These are phyloP conservation scores for Onygena corvina DNA, from an alignment of 2,329 filamentous ascomycete species.

Conservation along the genomic window DNA sequence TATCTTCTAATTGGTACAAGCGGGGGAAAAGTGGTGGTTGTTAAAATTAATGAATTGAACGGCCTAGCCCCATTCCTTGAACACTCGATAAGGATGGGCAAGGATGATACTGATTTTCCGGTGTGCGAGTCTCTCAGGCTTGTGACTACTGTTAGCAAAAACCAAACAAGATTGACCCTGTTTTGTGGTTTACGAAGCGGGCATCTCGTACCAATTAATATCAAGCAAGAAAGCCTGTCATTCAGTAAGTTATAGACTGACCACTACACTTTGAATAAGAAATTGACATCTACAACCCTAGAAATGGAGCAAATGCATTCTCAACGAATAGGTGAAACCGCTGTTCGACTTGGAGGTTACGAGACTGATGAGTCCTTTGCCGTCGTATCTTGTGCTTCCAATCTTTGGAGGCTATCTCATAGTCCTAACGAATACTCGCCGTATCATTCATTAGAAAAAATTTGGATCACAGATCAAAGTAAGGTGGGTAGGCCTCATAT, in stretches of 20 bases:
- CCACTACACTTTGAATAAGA: too few relatives aligned
- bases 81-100: conserved; percentile 15
- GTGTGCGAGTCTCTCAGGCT: conserved; percentile 27
- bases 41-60: conserved; percentile 20
- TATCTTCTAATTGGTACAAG: conserved; percentile 33
- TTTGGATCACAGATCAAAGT: conserved; percentile 35
- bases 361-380: conserved; percentile 20
- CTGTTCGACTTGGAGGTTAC: conserved; percentile 25
- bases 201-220: conserved; percentile 25
- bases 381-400: conserved; percentile 28
- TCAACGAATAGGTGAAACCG: conserved; percentile 28
- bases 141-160: conserved; percentile 17
- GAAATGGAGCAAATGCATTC: conserved; percentile 24
- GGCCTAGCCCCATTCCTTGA: conserved; percentile 17
- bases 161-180: conserved; percentile 19
- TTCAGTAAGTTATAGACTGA: too few relatives aligned
- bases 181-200: conserved; percentile 39
- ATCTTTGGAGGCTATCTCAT: conserved; percentile 30
- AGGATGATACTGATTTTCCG: conserved; percentile 23
- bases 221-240: neutral
- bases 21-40: conserved; percentile 26
- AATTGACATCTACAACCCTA: conserved; percentile 12
- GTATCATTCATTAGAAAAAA: conserved; percentile 24
- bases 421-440: conserved; percentile 17
- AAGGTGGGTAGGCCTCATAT: conserved; percentile 24